phyloP scores from a whole-genome alignment of 768 basidiomycete species.

The Vishniacozyma victoriae region DNA sequence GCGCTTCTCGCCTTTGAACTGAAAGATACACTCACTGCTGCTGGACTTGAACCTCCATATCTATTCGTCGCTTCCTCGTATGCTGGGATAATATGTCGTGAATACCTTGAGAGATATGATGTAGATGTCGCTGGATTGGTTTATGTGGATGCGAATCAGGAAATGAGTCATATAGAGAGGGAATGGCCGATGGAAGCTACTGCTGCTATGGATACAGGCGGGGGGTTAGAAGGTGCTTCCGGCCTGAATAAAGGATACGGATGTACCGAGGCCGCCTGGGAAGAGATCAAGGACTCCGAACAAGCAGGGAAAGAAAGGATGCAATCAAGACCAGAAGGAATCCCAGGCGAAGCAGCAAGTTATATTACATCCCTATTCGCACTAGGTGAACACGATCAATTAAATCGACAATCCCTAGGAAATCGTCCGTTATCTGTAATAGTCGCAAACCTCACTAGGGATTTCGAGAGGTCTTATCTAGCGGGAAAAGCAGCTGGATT shows the following conservation, averaged over 20 bases:
- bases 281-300: neutral
- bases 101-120: slow-evolving; percentile 6
- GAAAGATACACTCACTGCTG: slow-evolving; percentile 2
- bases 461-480: neutral
- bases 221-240: neutral
- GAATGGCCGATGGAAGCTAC: slow-evolving; percentile 7
- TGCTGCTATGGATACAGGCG: neutral
- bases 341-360: slow-evolving; percentile 2
- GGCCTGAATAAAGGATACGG: slow-evolving; percentile 1
- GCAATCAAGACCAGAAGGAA: neutral
- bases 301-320: neutral
- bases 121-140: slow-evolving; percentile 7
- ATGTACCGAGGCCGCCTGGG: slow-evolving; percentile 7
- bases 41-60: slow-evolving; percentile 5
- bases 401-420: slow-evolving; percentile 12
- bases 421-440: slow-evolving; percentile 11
- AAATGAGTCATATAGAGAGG: slow-evolving; percentile 1
- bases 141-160: slow-evolving; percentile 13
- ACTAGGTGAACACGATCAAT: slow-evolving; percentile 8
- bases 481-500: slow-evolving; percentile 11
- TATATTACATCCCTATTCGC: slow-evolving; percentile 8
- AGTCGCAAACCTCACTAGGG: slow-evolving; percentile 12
- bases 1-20: slow-evolving; percentile 10
- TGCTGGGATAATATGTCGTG: slow-evolving; percentile 15
- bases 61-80: slow-evolving; percentile 11